These are phyloP conservation scores for Volvariella volvacea DNA, from an alignment of 1,284 basidiomycete species.

Conservation along the genomic window DNA sequence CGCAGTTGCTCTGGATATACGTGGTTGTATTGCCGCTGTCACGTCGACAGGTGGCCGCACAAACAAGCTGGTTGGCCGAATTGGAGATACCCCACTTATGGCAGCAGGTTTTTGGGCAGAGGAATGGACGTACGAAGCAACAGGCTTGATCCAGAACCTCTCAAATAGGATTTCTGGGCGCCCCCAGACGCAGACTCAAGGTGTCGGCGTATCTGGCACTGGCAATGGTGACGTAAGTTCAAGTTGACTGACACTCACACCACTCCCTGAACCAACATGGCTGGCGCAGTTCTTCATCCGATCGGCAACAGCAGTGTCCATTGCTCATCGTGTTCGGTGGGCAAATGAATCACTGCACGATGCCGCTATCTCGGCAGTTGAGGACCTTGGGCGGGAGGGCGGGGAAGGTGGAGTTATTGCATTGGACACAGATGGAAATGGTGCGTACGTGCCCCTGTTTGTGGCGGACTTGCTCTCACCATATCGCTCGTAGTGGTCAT, in stretches of 20 bases:
- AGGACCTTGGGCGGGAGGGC: conserved; percentile 47
- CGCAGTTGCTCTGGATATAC: conserved; percentile 70
- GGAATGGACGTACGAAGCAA: conserved; percentile 45
- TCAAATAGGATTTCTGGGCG: conserved; percentile 34
- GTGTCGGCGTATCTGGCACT: conserved; percentile 73
- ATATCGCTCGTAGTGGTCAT: conserved; percentile 43
- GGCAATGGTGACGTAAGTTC: conserved; percentile 72
- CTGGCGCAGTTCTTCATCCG: conserved; percentile 67
- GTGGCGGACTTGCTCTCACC: neutral
- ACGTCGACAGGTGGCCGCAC: conserved; percentile 80
- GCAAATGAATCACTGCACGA: conserved; percentile 46
- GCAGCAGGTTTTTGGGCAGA: conserved; percentile 80
- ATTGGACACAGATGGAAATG: conserved; percentile 56
- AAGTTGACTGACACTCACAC: conserved; percentile 7
- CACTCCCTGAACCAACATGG: conserved; percentile 2
- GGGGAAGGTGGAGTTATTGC: conserved; percentile 70
- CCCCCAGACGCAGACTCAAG: conserved; percentile 25
- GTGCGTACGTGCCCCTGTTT: conserved; percentile 27
- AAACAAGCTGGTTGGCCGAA: conserved; percentile 75
- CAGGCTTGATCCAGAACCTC: conserved; percentile 27
- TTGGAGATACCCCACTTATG: conserved; percentile 78
- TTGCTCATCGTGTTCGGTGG: conserved; percentile 63
- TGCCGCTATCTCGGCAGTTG: conserved; percentile 49
- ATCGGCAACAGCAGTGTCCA: conserved; percentile 54
- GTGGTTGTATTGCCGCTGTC: conserved; percentile 64